These are phyloP conservation scores for Diaporthe vaccinii DNA, from an alignment of 2,329 filamentous ascomycete species.

Conservation along the genomic window DNA sequence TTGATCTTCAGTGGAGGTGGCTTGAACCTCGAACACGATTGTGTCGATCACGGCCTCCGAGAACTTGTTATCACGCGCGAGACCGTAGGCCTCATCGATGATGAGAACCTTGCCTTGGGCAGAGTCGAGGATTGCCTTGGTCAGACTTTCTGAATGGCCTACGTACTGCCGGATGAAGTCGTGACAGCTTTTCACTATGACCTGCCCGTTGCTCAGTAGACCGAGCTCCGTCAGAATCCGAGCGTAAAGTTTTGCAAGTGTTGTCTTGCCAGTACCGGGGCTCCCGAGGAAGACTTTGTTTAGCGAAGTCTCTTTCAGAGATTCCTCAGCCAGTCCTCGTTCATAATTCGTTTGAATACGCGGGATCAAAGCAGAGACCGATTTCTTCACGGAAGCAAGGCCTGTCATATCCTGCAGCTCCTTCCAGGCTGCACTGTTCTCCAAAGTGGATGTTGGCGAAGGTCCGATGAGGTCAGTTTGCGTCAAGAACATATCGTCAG, in stretches of 20 bases:
- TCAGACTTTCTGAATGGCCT: neutral
- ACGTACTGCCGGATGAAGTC: neutral
- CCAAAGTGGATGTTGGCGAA: neutral
- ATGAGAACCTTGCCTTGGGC: slow-evolving; percentile 1
- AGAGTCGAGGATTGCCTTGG: neutral
- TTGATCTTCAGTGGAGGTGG: neutral
- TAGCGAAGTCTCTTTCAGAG: neutral
- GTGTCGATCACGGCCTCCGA: neutral
- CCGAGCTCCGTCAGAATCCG: neutral
- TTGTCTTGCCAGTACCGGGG: slow-evolving; percentile 1
- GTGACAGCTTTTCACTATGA: neutral
- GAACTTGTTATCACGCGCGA: neutral
- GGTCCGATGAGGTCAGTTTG: neutral
- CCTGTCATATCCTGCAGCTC: neutral
- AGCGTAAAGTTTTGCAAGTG: neutral
- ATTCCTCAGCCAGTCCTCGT: neutral
- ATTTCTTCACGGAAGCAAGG: neutral
- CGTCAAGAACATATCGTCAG: neutral
- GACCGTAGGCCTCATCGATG: neutral
- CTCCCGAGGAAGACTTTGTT: neutral
- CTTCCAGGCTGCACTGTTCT: neutral
- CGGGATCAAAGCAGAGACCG: neutral
- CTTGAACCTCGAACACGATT: neutral
- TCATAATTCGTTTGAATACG: neutral
- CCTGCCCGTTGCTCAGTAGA: neutral